Percentiles rank a stretch among this genome's conserved stretches.
Evolutionary conservation across 352 stramenopile genomes (phyloP).

Genomic region (Phytophthora megakarya): DNA sequence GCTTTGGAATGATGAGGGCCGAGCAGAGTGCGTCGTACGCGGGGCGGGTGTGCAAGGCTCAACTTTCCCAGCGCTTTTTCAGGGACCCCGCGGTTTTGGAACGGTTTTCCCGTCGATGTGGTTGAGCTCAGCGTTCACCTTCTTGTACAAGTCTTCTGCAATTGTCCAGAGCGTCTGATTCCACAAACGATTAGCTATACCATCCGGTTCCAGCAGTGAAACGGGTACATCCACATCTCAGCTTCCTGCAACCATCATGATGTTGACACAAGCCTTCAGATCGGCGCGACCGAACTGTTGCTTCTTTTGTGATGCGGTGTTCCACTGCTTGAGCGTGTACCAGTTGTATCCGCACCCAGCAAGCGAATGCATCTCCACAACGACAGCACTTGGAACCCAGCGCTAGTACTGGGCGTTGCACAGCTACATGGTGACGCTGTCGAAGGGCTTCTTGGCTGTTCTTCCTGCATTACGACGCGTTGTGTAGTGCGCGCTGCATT

Average conservation of each 20-base stretch:
- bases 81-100: slow-evolving; percentile 10
- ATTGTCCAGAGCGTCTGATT: slow-evolving; percentile 20
- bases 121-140: slow-evolving; percentile 3
- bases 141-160: slow-evolving; percentile 13
- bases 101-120: slow-evolving; percentile 2
- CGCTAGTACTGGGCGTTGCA: neutral
- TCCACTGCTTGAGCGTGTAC: neutral
- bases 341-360: neutral
- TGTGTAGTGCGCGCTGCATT: neutral
- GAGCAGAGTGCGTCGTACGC: slow-evolving; percentile 13
- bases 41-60: neutral
- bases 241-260: neutral
- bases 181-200: slow-evolving; percentile 8
- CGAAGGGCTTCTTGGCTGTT: neutral
- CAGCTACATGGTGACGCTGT: neutral
- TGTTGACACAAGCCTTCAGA: neutral
- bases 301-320: neutral
- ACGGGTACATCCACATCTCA: neutral
- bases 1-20: slow-evolving; percentile 12
- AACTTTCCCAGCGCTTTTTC: slow-evolving; percentile 17
- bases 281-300: neutral
- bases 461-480: neutral
- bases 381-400: neutral
- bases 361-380: neutral
- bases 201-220: neutral